Conservation (phyloP, 2,329 filamentous ascomycete species). For the Aspergillus sp. region DNA sequence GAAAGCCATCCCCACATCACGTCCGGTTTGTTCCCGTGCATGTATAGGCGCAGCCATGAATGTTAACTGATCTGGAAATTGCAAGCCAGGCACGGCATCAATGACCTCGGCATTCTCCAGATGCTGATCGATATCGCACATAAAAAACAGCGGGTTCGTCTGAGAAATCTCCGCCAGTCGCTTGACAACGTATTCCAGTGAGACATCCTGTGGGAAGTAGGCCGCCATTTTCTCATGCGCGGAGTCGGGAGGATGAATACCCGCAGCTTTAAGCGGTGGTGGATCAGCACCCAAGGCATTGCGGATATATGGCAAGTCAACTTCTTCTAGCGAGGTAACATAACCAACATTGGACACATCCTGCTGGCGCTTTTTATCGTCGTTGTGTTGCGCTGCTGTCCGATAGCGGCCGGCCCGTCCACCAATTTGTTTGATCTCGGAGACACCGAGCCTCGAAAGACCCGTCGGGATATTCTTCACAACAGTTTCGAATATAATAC, state of each 20-base stretch:
- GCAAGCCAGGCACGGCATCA: slow-evolving; percentile 66
- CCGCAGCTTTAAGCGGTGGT: slow-evolving; percentile 67
- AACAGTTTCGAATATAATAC: slow-evolving; percentile 80
- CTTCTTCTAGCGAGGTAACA: slow-evolving; percentile 74
- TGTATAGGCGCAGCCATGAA: slow-evolving; percentile 71
- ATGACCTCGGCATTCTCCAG: slow-evolving; percentile 71
- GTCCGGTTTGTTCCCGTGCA: slow-evolving; percentile 47
- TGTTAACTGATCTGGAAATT: slow-evolving; percentile 70
- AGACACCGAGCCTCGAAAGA: slow-evolving; percentile 61
- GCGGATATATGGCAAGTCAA: slow-evolving; percentile 65
- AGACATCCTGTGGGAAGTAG: slow-evolving; percentile 78
- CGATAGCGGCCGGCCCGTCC: slow-evolving; percentile 87
- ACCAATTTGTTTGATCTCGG: slow-evolving; percentile 92
- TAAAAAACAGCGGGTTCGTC: slow-evolving; percentile 65
- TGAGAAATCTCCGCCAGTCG: slow-evolving; percentile 69
- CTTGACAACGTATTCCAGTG: slow-evolving; percentile 78
- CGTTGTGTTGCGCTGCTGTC: slow-evolving; percentile 60
- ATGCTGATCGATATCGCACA: slow-evolving; percentile 65
- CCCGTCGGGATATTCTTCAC: slow-evolving; percentile 67
- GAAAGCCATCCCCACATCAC: slow-evolving; percentile 59
- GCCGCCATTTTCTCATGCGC: slow-evolving; percentile 74
- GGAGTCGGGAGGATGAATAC: slow-evolving; percentile 69
- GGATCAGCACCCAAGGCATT: slow-evolving; percentile 64
- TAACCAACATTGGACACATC: slow-evolving; percentile 56
- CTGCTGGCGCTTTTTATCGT: slow-evolving; percentile 18